A percentile compares a stretch with the other conserved stretches of the same genome.
These are phyloP conservation scores for Paralagenidium karlingii DNA, from an alignment of 352 stramenopile genomes.

Conservation along the genomic window DNA sequence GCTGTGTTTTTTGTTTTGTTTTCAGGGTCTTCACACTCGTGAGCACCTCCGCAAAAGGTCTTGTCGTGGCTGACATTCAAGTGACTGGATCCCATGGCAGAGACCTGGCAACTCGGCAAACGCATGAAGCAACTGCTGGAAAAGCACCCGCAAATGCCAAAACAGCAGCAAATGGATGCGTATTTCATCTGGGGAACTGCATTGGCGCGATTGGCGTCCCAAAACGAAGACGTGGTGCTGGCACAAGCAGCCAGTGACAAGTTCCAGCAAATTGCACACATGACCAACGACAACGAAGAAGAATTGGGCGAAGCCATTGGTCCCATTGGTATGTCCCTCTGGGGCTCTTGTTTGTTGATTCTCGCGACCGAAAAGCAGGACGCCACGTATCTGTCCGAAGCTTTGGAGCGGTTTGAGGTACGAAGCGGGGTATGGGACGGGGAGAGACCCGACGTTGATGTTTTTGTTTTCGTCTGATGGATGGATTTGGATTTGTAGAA, in stretches of 20 bases:
- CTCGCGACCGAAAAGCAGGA: slow-evolving; percentile 58
- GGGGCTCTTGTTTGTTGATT: slow-evolving; percentile 62
- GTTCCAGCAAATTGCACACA: slow-evolving; percentile 59
- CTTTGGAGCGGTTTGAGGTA: slow-evolving; percentile 46
- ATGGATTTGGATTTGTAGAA: slow-evolving; percentile 14
- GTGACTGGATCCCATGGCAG: slow-evolving; percentile 8
- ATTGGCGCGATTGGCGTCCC: slow-evolving; percentile 47
- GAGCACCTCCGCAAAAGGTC: background rate
- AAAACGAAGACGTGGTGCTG: slow-evolving; percentile 66
- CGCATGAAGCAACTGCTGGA: slow-evolving; percentile 72
- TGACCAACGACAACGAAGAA: slow-evolving; percentile 11
- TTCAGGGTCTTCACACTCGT: background rate
- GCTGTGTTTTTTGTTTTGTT: background rate
- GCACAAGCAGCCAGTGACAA: slow-evolving; percentile 65
- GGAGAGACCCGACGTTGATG: background rate
- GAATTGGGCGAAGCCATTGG: slow-evolving; percentile 39
- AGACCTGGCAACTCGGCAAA: slow-evolving; percentile 81
- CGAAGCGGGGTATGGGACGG: too few species aligned
- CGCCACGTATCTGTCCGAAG: slow-evolving; percentile 34
- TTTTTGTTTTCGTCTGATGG: background rate
- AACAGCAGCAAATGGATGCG: slow-evolving; percentile 46
- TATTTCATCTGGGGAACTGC: slow-evolving; percentile 76
- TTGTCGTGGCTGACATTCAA: slow-evolving; percentile 3
- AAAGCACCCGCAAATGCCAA: slow-evolving; percentile 26
- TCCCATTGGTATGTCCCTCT: slow-evolving; percentile 64